Evolutionary conservation across 106 monocot genomes (phyloP).

Genomic region (Apostasia ramifera): DNA sequence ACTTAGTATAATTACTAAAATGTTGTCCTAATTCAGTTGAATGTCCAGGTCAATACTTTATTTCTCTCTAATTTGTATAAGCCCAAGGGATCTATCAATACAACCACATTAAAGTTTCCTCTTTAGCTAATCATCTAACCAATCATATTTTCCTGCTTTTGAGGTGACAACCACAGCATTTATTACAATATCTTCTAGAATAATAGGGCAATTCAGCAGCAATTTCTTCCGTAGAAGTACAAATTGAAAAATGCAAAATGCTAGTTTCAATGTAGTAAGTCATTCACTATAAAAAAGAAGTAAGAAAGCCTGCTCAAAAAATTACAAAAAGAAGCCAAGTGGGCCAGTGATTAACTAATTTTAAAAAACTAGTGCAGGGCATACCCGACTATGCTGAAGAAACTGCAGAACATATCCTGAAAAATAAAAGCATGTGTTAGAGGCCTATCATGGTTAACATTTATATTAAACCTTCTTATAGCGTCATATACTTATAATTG

Average conservation of each 20-base stretch:
- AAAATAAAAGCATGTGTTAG: slow-evolving; percentile 23
- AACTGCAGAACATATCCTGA: slow-evolving; percentile 99
- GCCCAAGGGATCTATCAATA: too few relatives aligned
- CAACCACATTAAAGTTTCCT: too few relatives aligned
- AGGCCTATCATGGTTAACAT: neutral
- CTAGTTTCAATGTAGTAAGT: neutral
- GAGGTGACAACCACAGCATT: too few relatives aligned
- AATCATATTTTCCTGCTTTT: neutral
- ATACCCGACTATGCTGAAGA: slow-evolving; percentile 95
- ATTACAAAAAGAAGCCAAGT: neutral
- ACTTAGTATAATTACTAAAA: too few relatives aligned
- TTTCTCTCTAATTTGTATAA: too few relatives aligned
- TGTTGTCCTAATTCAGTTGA: too few relatives aligned
- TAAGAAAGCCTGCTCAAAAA: neutral
- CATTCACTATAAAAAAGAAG: neutral
- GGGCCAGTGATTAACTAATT: neutral
- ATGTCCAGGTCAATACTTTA: too few relatives aligned
- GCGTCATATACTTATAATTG: neutral
- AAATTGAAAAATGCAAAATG: neutral
- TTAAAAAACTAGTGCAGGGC: slow-evolving; percentile 11
- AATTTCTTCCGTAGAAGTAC: too few relatives aligned
- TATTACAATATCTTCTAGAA: too few relatives aligned
- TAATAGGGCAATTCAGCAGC: too few relatives aligned
- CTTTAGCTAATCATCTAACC: neutral
- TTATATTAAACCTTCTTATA: neutral